Evolutionary conservation across 2,329 filamentous ascomycete species (phyloP), one percentile per base, ranked within the genome.

Genomic region (Pseudocercospora fijiensis): DNA sequence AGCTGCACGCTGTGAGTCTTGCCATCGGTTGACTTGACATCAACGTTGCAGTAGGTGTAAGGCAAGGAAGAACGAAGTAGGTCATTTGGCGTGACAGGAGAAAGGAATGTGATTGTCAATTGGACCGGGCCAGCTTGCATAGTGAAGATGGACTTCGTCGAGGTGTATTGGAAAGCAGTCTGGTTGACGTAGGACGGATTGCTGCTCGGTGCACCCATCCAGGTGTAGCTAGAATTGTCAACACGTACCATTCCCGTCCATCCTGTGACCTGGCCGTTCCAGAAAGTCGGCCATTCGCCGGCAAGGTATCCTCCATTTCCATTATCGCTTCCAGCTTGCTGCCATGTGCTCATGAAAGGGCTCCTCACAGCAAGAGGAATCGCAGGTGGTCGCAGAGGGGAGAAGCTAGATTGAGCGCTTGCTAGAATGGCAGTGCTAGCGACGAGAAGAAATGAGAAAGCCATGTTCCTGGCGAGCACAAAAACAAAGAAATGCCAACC

Each of bases 311-410:
- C 88, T 26, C 86, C 86, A 71, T 88, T 85, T 11, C 84, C 83
- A 22, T 83, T 85, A 73, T 86, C 81, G 30, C 80, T 84, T 1
- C 86, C 87, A 9, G 83, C 72, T 62, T 85, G 78, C 41, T 89
- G 80, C 88, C 89, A 91, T 22, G 86, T 84, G 72, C 85, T 91
- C 24, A 92, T 76, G 69, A 92, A 93, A 0, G 90, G 90, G 13
- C 86, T 89, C 65, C 86, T 87, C 47, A 92, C 90, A 53, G 89
- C 89, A 41, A 93, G 77, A n/a, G 90, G 90, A 33, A 90, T 81
- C 1, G 88, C 83, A 18, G 88, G 89, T 51, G 88, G 88, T 2
- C 86, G 82, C 30, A 85, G 83, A 28, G 88, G 88, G 37, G 78
- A 81, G 72, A 89, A 90, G 2, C 80, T 85, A 7, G 66, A 66